These are phyloP conservation scores for Euphorbia celastroides DNA, from an alignment of 441 rosid genomes.

Conservation along the genomic window DNA sequence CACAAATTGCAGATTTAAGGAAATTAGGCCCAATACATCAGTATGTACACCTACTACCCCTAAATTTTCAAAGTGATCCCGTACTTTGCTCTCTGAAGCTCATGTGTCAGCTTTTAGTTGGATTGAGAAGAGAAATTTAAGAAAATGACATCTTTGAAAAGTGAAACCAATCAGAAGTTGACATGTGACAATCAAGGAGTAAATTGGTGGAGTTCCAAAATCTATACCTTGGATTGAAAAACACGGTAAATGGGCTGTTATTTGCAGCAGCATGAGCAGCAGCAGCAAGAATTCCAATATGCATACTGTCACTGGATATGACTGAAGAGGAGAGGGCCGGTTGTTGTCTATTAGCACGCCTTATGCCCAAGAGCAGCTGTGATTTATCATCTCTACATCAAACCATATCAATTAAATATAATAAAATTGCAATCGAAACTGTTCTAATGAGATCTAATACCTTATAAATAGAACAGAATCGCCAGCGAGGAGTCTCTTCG, in stretches of 20 bases:
- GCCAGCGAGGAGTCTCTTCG: slow-evolving; percentile 87
- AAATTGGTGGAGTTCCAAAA: too few relatives aligned
- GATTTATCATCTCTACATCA: slow-evolving; percentile 58
- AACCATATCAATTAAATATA: slow-evolving; percentile 20
- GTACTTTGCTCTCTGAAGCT: too few relatives aligned
- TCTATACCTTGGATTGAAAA: slow-evolving; percentile 63
- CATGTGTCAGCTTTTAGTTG: too few relatives aligned
- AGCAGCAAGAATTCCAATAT: slow-evolving; percentile 71
- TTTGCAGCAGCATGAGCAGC: slow-evolving; percentile 82
- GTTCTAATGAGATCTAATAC: slow-evolving; percentile 28
- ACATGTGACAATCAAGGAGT: too few relatives aligned
- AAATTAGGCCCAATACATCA: too few relatives aligned
- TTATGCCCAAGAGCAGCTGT: slow-evolving; percentile 58
- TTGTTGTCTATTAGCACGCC: slow-evolving; percentile 61
- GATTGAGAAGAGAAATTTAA: too few relatives aligned
- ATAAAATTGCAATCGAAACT: slow-evolving; percentile 6
- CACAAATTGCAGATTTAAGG: too few relatives aligned
- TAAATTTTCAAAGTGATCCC: too few relatives aligned
- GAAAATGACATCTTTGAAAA: too few relatives aligned
- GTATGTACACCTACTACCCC: too few relatives aligned
- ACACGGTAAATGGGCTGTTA: slow-evolving; percentile 58
- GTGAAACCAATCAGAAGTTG: too few relatives aligned
- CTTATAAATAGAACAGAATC: slow-evolving; percentile 90
- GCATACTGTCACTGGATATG: slow-evolving; percentile 76
- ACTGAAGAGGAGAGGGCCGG: slow-evolving; percentile 64